These are phyloP conservation scores for Pseudogymnoascus sp. DNA, from an alignment of 2,329 filamentous ascomycete species.

Conservation along the genomic window DNA sequence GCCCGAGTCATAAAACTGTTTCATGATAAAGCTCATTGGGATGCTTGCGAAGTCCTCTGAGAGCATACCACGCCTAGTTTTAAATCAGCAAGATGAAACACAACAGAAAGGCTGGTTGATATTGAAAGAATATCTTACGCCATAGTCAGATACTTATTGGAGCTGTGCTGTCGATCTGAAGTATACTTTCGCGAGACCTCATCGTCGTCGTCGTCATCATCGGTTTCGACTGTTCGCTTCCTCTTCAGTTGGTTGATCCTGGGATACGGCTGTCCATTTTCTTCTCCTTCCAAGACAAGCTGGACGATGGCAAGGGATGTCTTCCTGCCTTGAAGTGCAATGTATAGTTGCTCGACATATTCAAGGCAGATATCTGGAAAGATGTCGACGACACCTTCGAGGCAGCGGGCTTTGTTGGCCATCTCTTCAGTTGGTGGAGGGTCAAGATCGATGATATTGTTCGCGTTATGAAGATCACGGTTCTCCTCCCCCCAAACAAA, in stretches of 20 bases:
- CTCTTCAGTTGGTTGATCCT: slow-evolving; percentile 32
- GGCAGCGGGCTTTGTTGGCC: slow-evolving; percentile 21
- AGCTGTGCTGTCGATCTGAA: background rate
- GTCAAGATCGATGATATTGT: slow-evolving; percentile 5
- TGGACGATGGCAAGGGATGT: slow-evolving; percentile 18
- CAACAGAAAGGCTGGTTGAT: background rate
- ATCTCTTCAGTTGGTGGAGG: slow-evolving; percentile 3
- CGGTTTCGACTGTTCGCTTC: slow-evolving; percentile 29
- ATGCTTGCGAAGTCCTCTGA: slow-evolving; percentile 29
- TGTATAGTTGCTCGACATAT: slow-evolving; percentile 33
- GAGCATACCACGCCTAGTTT: slow-evolving; percentile 19
- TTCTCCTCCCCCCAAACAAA: background rate
- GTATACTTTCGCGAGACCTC: slow-evolving; percentile 22
- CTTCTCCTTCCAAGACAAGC: slow-evolving; percentile 34
- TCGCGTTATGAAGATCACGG: slow-evolving; percentile 4
- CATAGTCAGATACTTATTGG: background rate
- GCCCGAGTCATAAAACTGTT: background rate
- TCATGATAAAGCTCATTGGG: slow-evolving; percentile 20
- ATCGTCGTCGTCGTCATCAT: slow-evolving; percentile 30
- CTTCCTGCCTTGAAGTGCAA: slow-evolving; percentile 12
- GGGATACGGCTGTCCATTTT: slow-evolving; percentile 33
- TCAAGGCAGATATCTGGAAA: slow-evolving; percentile 39
- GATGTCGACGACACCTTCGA: slow-evolving; percentile 32
- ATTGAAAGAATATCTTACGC: background rate
- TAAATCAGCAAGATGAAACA: background rate